Conservation (phyloP, 768 basidiomycete genomes). For the Amanita jacksonii region DNA sequence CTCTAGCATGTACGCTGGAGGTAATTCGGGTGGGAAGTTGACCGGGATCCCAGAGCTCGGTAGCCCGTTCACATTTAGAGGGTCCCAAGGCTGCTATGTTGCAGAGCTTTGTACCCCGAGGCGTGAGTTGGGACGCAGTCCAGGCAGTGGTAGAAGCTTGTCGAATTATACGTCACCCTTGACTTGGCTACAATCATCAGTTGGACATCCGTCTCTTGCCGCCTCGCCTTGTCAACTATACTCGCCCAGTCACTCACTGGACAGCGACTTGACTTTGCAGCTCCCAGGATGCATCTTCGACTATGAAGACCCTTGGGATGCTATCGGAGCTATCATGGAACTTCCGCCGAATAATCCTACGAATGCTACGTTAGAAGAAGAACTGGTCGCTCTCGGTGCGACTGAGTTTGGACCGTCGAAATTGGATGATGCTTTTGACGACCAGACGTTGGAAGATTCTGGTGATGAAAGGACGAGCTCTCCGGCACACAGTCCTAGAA, state of each 20-base stretch:
- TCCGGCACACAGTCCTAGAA: background rate
- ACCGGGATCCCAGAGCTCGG: background rate
- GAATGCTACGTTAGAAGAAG: conserved; percentile 3
- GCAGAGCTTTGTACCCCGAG: background rate
- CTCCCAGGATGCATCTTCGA: conserved; percentile 7
- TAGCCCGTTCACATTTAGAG: background rate
- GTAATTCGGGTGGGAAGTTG: background rate
- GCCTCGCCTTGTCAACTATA: background rate
- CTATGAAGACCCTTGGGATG: conserved; percentile 7
- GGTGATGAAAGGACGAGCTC: conserved; percentile 3
- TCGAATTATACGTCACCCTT: conserved; percentile 2
- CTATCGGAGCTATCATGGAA: conserved; percentile 7
- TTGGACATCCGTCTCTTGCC: background rate
- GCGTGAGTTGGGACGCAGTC: too few species aligned
- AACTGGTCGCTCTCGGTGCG: conserved; percentile 1
- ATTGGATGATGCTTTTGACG: background rate
- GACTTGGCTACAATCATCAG: background rate
- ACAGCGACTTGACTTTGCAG: background rate
- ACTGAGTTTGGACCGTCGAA: background rate
- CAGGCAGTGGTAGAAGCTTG: background rate
- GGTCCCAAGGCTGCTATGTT: background rate
- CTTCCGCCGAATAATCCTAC: background rate
- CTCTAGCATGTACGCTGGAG: too few species aligned
- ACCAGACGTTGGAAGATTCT: background rate
- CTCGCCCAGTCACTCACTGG: background rate